Evolutionary conservation across 257 asterid genomes (phyloP).

Genomic region (Fraxinus excelsior): DNA sequence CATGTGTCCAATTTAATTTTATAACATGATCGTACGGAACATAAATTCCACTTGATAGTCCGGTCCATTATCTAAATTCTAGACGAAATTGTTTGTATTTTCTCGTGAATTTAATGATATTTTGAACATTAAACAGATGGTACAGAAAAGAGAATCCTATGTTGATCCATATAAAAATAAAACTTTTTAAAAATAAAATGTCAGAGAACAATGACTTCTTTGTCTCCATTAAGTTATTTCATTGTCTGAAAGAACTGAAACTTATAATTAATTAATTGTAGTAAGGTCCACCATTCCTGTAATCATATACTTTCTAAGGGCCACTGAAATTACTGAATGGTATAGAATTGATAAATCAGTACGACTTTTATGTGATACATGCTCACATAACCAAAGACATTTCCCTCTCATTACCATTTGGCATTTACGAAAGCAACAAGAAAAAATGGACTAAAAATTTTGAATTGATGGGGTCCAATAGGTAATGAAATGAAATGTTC

Average conservation of each 20-base stretch:
- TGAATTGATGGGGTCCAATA: slow-evolving; percentile 27
- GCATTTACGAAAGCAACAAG: not conserved
- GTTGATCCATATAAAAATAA: slow-evolving; percentile 31
- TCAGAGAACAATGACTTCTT: slow-evolving; percentile 46
- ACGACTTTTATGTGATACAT: slow-evolving; percentile 24
- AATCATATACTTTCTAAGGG: slow-evolving; percentile 18
- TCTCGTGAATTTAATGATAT: too few relatives aligned
- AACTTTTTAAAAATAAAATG: slow-evolving; percentile 23
- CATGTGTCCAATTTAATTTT: too few relatives aligned
- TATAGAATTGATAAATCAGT: slow-evolving; percentile 27
- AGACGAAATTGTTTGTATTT: too few relatives aligned
- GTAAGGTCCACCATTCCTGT: slow-evolving; percentile 39
- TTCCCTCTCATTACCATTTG: slow-evolving; percentile 11
- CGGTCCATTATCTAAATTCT: too few relatives aligned
- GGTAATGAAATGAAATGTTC: slow-evolving; percentile 9
- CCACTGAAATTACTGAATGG: slow-evolving; percentile 31
- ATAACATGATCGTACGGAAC: too few relatives aligned
- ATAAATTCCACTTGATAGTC: too few relatives aligned
- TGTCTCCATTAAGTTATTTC: slow-evolving; percentile 24
- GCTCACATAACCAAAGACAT: slow-evolving; percentile 13
- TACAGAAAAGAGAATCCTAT: slow-evolving; percentile 28
- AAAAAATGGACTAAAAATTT: slow-evolving; percentile 5
- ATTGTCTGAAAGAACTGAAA: slow-evolving; percentile 25
- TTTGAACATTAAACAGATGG: slow-evolving; percentile 26
- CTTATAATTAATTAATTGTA: slow-evolving; percentile 18